Evolutionary conservation across 1,284 basidiomycete species (phyloP), one percentile per base, ranked within the genome.

Genomic region (Mrakiaceae sp.): DNA sequence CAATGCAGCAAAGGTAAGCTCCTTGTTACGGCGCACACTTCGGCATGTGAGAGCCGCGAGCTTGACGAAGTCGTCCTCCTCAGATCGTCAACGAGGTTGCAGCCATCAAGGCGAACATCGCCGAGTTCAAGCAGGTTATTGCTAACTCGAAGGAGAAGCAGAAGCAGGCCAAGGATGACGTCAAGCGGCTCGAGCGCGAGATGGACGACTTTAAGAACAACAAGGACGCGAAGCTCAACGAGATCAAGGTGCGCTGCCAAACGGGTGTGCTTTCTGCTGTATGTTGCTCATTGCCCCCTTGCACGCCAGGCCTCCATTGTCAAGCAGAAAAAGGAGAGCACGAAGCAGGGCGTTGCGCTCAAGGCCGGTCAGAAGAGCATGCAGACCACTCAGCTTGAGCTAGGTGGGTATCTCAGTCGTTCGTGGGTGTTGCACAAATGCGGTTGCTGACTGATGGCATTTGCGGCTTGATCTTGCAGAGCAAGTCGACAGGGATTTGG

Each of bases 141-240:
- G 77, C 84, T 64, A 77, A 77, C 0, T 86, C 90, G 6, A 85
- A 87, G 73, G 80, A 84, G 64, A 88, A 89, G 72, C 88, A 95
- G 73, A 83, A 83, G 70, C 81, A 79, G 2, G 90, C 91, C 0
- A 79, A 85, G 63, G 84, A 81, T 0, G 93, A 98, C 68, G 84
- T 84, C 73, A 86, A 86, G 77, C 88, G 87, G 69, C 84, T 98
- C 40, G 89, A 98, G 77, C 87, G 87, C 72, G 96, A 99, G 74
- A 98, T 98, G 92, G 85, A 84, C 63, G 96, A 98, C 79, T 97
- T 98, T 79, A 94, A 96, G 79, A 87, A 92, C 75, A 94, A 99
- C 80, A 96, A 97, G 75, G 95, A 97, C 65, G 90, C 90, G 58
- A 98, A 98, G 78, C 88, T 94, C 64, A 88, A 88, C 52, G 88